Evolutionary conservation across 106 monocot species (phyloP).

Genomic region (Triglochin maritima): DNA sequence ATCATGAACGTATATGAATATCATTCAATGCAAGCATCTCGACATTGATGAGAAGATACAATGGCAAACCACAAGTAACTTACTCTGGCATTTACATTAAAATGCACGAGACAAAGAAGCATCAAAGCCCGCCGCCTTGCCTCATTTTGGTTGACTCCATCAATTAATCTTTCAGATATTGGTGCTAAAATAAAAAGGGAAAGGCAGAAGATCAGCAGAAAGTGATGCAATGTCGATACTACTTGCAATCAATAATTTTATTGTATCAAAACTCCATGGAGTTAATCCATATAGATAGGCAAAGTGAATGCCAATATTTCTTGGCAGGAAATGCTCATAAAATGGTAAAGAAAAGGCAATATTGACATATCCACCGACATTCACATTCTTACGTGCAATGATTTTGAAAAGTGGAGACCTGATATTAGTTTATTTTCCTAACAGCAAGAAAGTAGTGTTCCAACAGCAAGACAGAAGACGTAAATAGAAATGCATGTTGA

Average conservation of each 20-base stretch:
- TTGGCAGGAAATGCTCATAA: no score
- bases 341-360: no score
- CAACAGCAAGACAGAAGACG: neutral
- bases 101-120: conserved; percentile 73
- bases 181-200: conserved; percentile 35
- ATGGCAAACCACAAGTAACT: conserved; percentile 18
- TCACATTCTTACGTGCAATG: no score
- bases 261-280: no score
- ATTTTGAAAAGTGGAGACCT: no score
- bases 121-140: conserved; percentile 70
- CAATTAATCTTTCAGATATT: conserved; percentile 64
- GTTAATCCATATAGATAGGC: no score
- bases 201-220: neutral
- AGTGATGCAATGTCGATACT: no score
- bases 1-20: neutral
- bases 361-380: no score
- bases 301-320: no score
- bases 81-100: conserved; percentile 55
- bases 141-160: conserved; percentile 78
- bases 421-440: no score
- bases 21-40: neutral
- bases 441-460: no score
- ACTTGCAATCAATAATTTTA: no score
- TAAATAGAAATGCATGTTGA: neutral
- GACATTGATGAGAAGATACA: neutral